These are phyloP conservation scores for Chlorella ohadii DNA, from an alignment of 139 green algal genomes.

Conservation along the genomic window DNA sequence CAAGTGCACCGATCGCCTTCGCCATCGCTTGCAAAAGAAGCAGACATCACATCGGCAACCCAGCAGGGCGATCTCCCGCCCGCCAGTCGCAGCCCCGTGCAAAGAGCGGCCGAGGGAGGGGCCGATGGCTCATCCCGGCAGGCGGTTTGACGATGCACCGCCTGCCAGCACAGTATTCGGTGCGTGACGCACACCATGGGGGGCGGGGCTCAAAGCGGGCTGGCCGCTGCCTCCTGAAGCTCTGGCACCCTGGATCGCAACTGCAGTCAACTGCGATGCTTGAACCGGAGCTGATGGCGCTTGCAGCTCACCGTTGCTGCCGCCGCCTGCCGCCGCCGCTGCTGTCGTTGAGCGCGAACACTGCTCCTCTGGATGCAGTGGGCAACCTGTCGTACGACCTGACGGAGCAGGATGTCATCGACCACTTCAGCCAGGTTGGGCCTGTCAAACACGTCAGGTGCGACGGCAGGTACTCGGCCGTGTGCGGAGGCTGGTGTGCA, in stretches of 20 bases:
- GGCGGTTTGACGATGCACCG: not conserved
- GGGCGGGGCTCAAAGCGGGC: too few species aligned
- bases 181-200: not conserved
- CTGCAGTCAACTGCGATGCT: too few species aligned
- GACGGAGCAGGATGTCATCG: constrained; percentile 51
- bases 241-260: too few species aligned
- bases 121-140: not conserved
- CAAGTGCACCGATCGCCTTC: too few species aligned
- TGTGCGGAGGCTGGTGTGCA: too few species aligned
- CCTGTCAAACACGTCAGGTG: constrained; percentile 51
- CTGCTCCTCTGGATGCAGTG: constrained; percentile 31
- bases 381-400: constrained; percentile 53
- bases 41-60: too few species aligned
- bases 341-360: too few species aligned
- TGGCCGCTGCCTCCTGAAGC: too few species aligned
- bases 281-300: not conserved
- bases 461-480: not conserved
- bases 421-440: constrained; percentile 49
- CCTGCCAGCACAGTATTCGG: constrained; percentile 32
- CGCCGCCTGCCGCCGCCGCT: not conserved
- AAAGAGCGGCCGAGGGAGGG: too few species aligned
- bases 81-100: too few species aligned
- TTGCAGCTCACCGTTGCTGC: not conserved
- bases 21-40: too few species aligned
- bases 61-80: too few species aligned